Base-by-base conservation (phyloP, 345 rosid species). In the Angophora floribunda region DNA sequence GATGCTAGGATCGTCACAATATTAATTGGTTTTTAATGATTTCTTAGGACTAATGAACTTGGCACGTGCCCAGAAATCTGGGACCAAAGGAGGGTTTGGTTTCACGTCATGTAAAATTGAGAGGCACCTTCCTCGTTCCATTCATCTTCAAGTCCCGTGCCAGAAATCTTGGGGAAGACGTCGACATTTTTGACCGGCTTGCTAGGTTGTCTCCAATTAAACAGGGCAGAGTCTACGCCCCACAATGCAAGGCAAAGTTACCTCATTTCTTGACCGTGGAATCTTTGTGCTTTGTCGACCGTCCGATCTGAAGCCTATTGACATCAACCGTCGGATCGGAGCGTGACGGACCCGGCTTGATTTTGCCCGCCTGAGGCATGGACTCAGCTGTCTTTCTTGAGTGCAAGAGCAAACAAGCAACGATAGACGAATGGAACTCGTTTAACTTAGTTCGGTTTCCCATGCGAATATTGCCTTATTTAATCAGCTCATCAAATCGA, bases 331-430 rank as follows among this genome's bases (percentile, higher is more conserved):
- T 36, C 13, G 13, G 82, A 70, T 70, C 82, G 13, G 82, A 70
- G 47, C 24, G 13, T 1, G 14, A 44, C 84, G 28, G 0, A 41
- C 26, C 26, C 11, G 9, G 49, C 8, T 19, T 19, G 14, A 0
- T 0, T 32, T 9, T 1, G 79, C 22, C 44, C 41, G 6, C 41
- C 1, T 7, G 21, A 30, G 14, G 47, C 7, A 17, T 9, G 2
- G 7, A 11, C 82, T 70, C 47, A 36, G 26, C 47, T 36, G 82
- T 75, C 80, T 0, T 70, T 36, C 24, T 75, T 22, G 47, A 17
- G 49, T 19, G 82, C 82, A 17, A 32, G 49, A 19, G 82, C 47
- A 36, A 44, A 36, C 82, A 75, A 75, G 47, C 82, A 41, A 36
- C 82, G 44, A 0, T 28, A 55, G 79, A 67, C 45, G 5, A 7